Base-by-base conservation (phyloP, 2,329 filamentous ascomycete species). In the Didymella lethalis region DNA sequence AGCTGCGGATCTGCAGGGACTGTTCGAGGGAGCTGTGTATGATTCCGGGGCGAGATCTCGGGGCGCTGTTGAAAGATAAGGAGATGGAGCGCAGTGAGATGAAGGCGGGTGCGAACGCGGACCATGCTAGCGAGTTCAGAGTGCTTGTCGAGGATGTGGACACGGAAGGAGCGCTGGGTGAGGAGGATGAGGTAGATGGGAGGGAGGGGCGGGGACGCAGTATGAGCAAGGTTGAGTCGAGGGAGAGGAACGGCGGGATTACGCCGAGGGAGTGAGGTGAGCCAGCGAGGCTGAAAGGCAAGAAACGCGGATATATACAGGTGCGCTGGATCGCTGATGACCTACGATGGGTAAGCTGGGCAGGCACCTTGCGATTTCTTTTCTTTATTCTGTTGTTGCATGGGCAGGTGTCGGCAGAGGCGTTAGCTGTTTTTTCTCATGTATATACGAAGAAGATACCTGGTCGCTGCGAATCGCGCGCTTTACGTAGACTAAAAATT, bases 1-100 rank as follows among this genome's bases (percentile, higher is more conserved):
- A 70, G 54, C 54, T 79, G 59, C 46, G 75, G 8, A 66, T 79
- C 18, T 79, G 77, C 54, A 32, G 61, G 5, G 48, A 6, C 2
- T 78, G 77, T 32, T 67, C 69, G 12, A 61, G 63, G 7, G 70
- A 70, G 40, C 56, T 78, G 40, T 49, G 51, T 26, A 55, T 48
- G 29, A 48, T 65, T 31, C 64, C 67, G 4, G 64, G 65, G 1
- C n/a, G 68, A 38, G 53, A 69, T 51, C 29, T 77, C 56, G 54
- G 49, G 7, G 31, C 20, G 11, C 46, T 73, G 54, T 2, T 74
- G 28, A 48, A 67, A 56, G 66, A 38, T 5, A 50, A 25, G 38
- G 47, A 18, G 25, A 43, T 23, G n/a, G 43, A 29, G 25, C 1
- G 16, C 28, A n/a, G 14, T 10, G 44, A 32, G 10, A 32, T 12